Evolutionary conservation across 2,329 filamentous ascomycete species (phyloP).

Genomic region (Ascochyta pisi): DNA sequence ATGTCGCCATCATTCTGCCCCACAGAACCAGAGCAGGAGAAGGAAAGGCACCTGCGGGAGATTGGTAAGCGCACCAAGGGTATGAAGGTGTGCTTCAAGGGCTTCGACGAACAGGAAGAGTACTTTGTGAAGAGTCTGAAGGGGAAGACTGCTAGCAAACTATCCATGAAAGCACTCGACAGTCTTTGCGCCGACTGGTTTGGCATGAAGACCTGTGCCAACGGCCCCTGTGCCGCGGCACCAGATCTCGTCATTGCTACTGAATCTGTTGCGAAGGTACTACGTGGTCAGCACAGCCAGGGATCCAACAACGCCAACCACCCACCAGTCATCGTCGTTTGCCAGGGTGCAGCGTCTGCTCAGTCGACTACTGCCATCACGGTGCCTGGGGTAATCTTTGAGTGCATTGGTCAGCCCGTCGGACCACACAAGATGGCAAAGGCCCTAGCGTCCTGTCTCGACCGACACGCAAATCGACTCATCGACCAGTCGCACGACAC

Average conservation of each 20-base stretch:
- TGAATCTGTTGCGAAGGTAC: constrained; percentile 37
- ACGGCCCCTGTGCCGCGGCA: constrained; percentile 16
- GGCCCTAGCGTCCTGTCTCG: constrained; percentile 43
- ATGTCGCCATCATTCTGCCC: constrained; percentile 39
- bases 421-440: constrained; percentile 50
- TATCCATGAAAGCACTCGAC: constrained; percentile 43
- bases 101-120: constrained; percentile 44
- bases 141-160: constrained; percentile 39
- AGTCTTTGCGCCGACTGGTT: constrained; percentile 47
- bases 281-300: constrained; percentile 38
- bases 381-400: constrained; percentile 43
- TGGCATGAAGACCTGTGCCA: constrained; percentile 36
- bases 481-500: constrained; percentile 18
- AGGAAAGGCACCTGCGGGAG: constrained; percentile 31
- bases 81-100: constrained; percentile 41
- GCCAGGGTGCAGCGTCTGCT: constrained; percentile 44
- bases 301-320: constrained; percentile 23
- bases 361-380: constrained; percentile 46
- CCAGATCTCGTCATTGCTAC: constrained; percentile 44
- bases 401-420: constrained; percentile 46
- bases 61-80: constrained; percentile 39
- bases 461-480: constrained; percentile 36
- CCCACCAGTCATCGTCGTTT: constrained; percentile 44
- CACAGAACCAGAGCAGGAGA: constrained; percentile 29
- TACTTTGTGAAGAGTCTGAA: constrained; percentile 42